Evolutionary conservation across 148 eudicot genomes (phyloP), one percentile per base, ranked within the genome.

Genomic region (Camellia granthamiana): DNA sequence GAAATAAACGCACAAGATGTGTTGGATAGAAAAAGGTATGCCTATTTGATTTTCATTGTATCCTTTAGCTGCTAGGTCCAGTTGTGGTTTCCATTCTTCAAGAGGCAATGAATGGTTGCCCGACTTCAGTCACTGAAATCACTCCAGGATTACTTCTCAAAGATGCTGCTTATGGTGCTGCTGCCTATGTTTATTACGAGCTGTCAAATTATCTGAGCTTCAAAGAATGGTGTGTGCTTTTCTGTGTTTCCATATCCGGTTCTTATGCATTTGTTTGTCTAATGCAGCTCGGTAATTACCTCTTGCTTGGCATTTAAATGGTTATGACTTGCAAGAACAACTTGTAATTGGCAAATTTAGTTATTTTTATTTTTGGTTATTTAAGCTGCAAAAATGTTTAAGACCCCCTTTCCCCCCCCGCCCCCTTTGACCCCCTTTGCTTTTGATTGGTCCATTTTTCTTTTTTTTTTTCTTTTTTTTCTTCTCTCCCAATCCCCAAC

Each of bases 91-190:
- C 95, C 64, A 94, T 94, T 86, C 98, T 96, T 84, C 97, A 97
- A 85, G 98, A 97, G 88, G 98, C 98, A 79, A 97, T 97, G 99
- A 88, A 79, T 80, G 88, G 93, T 67, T 94, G 97, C 80, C 94
- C 98, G 76, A 78, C 92, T 82, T 88, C 98, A 77, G 88, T 89
- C 47, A 88, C 90, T 81, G 98, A 94, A 77, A 92, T 97, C 52
- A 91, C 93, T 76, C 90, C 92, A 69, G 93, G 90, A 54, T 79
- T 97, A 81, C 99, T 97, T 85, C 94, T 97, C 62, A 97, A 97
- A 83, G 99, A 97, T 84, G 99, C 99, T 87, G 99, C 97, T 78
- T 97, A 94, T 84, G 93, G 97, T 79, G 98, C 99, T 77, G 95
- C 99, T 69, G 99, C 99, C 78, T 96, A 94, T 82, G 92, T 97